Evolutionary conservation across 164 flowering plant species (phyloP), one percentile per base, ranked within the genome.

Genomic region (Sextonia rubra): DNA sequence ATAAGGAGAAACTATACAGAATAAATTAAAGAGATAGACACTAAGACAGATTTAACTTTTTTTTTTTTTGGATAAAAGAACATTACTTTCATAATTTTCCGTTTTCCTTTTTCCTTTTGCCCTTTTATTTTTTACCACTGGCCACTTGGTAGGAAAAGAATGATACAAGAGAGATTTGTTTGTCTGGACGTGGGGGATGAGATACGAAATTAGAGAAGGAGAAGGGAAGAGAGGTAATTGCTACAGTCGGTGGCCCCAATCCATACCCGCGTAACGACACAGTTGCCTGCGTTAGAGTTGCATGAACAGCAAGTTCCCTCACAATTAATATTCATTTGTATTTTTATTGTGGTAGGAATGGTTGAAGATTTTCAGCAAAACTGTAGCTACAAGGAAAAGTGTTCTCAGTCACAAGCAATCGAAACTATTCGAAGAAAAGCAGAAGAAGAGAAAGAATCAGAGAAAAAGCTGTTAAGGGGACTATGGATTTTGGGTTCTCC

Each of bases 221-320:
- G 76, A 73, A 47, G 74, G 68, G 52, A 76, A 68, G 70, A 66
- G 64, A 61, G 23, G 78, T 72, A 70, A 77, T 79, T 66, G 66
- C 79, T 71, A 76, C 76, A 70, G 81, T 78, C 78, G 78, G 83
- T 76, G 83, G 83, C 74, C 80, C 81, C 83, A 76, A 69, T 71
- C 79, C 62, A 69, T 47, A 69, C 49, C 71, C 73, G 68, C 70
- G 58, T 70, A 71, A 73, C 77, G 81, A 81, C 83, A 81, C 58
- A 73, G 72, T 70, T 70, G 65, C 71, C 79, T 75, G 75, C 75
- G 78, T 69, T 76, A 75, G 77, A 68, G 64, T 65, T 58, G 70
- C 78, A 75, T 75, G 79, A 76, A 77, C 75, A 71, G 62, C 70
- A 73, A 32, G n/a, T n/a, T 78, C 63, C 73, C 69, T 47, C 69